Base-by-base conservation (phyloP, 208 protist genomes). In the Trypanosoma boissoni region DNA sequence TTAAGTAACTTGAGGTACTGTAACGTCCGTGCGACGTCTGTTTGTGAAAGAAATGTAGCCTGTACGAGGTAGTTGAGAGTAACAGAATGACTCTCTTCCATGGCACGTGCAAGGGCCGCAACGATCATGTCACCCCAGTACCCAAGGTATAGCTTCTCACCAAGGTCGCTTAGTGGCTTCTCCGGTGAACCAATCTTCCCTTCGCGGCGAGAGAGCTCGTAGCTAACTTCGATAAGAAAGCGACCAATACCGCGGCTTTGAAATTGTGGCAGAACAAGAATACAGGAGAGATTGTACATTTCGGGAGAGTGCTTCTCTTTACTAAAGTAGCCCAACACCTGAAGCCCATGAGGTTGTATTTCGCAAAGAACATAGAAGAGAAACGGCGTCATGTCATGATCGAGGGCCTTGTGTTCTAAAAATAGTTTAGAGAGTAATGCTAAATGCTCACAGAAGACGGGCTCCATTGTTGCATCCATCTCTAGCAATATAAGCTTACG, bases 321-420 rank as follows among this genome's bases (percentile, higher is more conserved):
- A 66, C 97, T 99, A 70, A 99, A 99, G 68, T 99, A 99, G 0
- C 98, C 98, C 12, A 99, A 83, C 52, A 99, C 91, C 70, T 98
- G 94, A 50, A 91, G 93, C 10, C 97, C 97, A 45, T 89, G 68
- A 9, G 88, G 66, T 72, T 99, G 91, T 31, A 93, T 79, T 45
- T 96, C 89, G 51, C 91, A 98, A 46, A 99, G 74, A 5, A 99
- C 87, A 63, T 99, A 99, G 67, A 99, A 99, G 3, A 98, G 70
- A 71, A 99, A 99, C 0, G 96, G 97, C 20, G 99, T 98, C 36
- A 99, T 98, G 71, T 99, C 98, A 73, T 98, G 99, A 68, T 99
- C 99, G 3, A 99, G 82, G 0, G 98, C 99, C 81, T 99, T 99
- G 84, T 99, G 98, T 80, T 99, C 98, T 0, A 99, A 77, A 77